These are phyloP conservation scores for Cetraspora pellucida DNA, from an alignment of 192 early-diverging fungal genomes.

Conservation along the genomic window DNA sequence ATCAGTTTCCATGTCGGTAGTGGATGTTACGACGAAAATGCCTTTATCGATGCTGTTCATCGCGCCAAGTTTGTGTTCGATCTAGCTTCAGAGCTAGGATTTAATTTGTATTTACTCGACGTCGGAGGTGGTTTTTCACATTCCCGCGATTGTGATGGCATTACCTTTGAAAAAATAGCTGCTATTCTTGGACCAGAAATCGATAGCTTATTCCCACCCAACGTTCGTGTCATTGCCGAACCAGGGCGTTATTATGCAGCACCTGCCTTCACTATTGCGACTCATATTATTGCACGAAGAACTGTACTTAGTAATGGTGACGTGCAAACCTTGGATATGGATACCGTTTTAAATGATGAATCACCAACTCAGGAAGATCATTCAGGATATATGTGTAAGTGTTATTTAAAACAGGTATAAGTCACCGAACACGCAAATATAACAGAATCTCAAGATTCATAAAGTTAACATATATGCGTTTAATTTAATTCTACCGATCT, in stretches of 20 bases:
- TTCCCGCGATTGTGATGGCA: conserved; percentile 67
- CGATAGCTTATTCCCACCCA: conserved; percentile 75
- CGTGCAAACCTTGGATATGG: neutral
- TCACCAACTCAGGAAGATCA: conserved; percentile 44
- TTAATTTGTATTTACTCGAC: conserved; percentile 73
- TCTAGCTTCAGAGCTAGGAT: conserved; percentile 75
- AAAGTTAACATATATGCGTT: conserved; percentile 15
- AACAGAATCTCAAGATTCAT: too few species aligned
- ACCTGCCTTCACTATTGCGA: conserved; percentile 91
- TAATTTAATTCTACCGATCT: conserved; percentile 6
- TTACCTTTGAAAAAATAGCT: conserved; percentile 86
- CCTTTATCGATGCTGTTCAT: conserved; percentile 88
- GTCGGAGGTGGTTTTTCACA: conserved; percentile 98
- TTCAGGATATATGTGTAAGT: conserved; percentile 65
- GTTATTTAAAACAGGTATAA: neutral
- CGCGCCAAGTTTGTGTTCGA: conserved; percentile 90
- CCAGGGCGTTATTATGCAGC: conserved; percentile 97
- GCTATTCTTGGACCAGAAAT: conserved; percentile 76
- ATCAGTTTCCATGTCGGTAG: conserved; percentile 94
- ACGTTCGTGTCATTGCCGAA: conserved; percentile 94
- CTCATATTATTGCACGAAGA: conserved; percentile 91
- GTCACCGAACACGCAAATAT: too few species aligned
- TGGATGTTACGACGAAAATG: conserved; percentile 87
- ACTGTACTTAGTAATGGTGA: conserved; percentile 56
- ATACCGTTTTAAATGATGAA: conserved; percentile 6